Evolutionary conservation across 306 rosid species (phyloP).

Genomic region (Begonia masoniana): DNA sequence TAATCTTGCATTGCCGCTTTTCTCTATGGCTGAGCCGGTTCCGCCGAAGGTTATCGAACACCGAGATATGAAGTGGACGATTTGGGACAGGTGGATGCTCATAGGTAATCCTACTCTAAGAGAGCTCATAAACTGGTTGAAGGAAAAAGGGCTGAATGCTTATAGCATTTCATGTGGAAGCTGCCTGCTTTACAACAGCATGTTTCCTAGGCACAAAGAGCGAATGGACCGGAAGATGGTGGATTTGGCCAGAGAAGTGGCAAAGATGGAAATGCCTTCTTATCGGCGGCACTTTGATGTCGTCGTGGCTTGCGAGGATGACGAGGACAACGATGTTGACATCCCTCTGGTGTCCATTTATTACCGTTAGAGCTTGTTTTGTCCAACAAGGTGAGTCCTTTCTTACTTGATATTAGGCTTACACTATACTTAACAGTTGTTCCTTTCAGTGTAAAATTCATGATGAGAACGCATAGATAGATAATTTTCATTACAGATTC

Average conservation of each 20-base stretch:
- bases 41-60: constrained; percentile 74
- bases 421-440: neutral
- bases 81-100: constrained; percentile 91
- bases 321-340: constrained; percentile 79
- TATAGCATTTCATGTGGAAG: constrained; percentile 84
- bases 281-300: constrained; percentile 77
- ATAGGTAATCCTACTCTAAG: constrained; percentile 65
- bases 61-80: constrained; percentile 72
- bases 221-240: constrained; percentile 69
- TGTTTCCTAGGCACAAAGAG: constrained; percentile 62
- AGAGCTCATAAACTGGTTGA: constrained; percentile 63
- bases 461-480: neutral
- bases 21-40: constrained; percentile 91
- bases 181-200: constrained; percentile 61
- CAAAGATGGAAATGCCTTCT: constrained; percentile 55
- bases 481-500: neutral
- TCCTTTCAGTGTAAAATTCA: too few relatives aligned
- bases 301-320: constrained; percentile 95
- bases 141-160: constrained; percentile 54
- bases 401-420: neutral
- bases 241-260: constrained; percentile 75
- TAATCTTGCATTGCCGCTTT: constrained; percentile 70
- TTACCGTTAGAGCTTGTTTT: constrained; percentile 46
- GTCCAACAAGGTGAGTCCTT: constrained; percentile 14
- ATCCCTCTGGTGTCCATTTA: constrained; percentile 79